Base-by-base conservation (phyloP, 176 grass and related monocot species). In the Lolium multiflorum region DNA sequence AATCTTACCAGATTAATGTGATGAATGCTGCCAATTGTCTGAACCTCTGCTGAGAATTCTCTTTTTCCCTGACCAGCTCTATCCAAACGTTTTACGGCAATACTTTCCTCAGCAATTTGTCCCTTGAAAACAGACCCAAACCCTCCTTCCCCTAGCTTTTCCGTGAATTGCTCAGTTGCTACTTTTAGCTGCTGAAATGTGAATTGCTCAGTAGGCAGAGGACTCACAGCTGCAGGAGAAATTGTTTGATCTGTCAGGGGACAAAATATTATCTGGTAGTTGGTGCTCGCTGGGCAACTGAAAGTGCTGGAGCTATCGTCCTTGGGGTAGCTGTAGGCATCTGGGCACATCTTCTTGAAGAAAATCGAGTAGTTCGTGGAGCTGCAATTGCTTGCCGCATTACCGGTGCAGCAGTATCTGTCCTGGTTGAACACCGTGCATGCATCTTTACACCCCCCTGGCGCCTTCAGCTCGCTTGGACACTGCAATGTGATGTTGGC, bases 201-300 rank as follows among this genome's bases (percentile, higher is more conserved):
- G 78, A 75, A 87, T 31, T n/a, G n/a, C n/a, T n/a, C n/a, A n/a
- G 71, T 17, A 71, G 84, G 37, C 0, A 26, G 4, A 50, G 39
- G 28, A 28, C 10, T 24, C 6, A 25, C 68, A 54, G 64, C 11
- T 72, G 69, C 0, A 9, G 44, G 47, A 43, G 87, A 47, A 14
- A 67, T 26, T 6, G 60, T 13, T 47, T 72, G 38, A 6, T 80
- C 3, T 0, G 26, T 8, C 3, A 68, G 12, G 49, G 91, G 88
- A 17, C 92, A 94, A 50, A 94, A 91, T 43, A 70, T 11, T 2
- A 92, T 6, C 66, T 81, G 41, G 18, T 92, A 92, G 35, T 90
- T 49, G 57, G 50, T 87, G 0, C 86, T 84, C 0, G 77, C 8
- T 2, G 89, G 74, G 71, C 92, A 94, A 43, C 7, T 79, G 70